These are phyloP conservation scores for Pseudogymnoascus sp. DNA, from an alignment of 2,329 filamentous ascomycete species.

Conservation along the genomic window DNA sequence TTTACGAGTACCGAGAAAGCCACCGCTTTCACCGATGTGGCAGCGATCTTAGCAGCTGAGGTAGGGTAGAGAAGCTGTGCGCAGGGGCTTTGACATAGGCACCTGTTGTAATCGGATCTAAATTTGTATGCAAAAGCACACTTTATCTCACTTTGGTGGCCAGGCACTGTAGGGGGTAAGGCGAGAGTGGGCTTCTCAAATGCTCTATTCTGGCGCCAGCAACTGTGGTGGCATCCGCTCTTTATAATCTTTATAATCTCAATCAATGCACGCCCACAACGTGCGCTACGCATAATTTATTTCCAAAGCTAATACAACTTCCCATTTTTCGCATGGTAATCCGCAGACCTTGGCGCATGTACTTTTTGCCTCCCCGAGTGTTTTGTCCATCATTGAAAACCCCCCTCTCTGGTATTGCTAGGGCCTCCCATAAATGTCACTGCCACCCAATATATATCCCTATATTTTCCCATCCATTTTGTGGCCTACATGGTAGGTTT, in stretches of 20 bases:
- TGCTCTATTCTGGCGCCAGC: not conserved
- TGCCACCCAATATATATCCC: not conserved
- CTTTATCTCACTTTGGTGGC: too few relatives aligned
- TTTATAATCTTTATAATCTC: not conserved
- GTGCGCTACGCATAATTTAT: not conserved
- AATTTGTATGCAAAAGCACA: too few relatives aligned
- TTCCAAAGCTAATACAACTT: not conserved
- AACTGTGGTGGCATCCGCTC: not conserved
- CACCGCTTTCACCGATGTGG: too few relatives aligned
- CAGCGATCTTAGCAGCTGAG: too few relatives aligned
- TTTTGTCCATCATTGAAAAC: not conserved
- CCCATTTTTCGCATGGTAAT: not conserved
- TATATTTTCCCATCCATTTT: not conserved
- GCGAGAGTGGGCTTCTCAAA: not conserved
- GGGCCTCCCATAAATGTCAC: not conserved
- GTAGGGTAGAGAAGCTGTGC: too few relatives aligned
- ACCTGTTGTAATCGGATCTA: too few relatives aligned
- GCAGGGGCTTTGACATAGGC: too few relatives aligned
- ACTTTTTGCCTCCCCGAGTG: not conserved
- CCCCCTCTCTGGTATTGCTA: not conserved
- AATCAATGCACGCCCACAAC: not conserved
- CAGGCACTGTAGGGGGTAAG: not conserved
- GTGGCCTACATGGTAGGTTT: not conserved
- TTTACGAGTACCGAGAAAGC: too few relatives aligned
- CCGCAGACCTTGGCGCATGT: not conserved